Evolutionary conservation across 345 rosid species (phyloP).

Genomic region (Gossypium bickii): DNA sequence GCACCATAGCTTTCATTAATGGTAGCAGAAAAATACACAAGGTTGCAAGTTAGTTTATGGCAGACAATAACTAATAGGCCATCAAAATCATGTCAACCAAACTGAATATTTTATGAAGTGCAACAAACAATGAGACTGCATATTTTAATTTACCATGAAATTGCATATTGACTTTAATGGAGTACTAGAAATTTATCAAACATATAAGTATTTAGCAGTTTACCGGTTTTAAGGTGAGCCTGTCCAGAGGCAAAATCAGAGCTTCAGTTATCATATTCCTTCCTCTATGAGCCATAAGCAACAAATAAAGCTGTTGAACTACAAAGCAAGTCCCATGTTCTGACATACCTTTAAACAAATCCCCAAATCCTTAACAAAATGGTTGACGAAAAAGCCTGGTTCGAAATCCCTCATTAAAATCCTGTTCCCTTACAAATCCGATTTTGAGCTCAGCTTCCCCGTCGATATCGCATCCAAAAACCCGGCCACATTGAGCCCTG

Average conservation of each 20-base stretch:
- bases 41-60: neutral
- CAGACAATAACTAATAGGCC: neutral
- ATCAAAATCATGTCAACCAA: neutral
- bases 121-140: neutral
- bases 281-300: constrained; percentile 85
- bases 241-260: constrained; percentile 71
- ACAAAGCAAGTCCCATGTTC: constrained; percentile 79
- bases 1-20: neutral
- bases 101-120: neutral
- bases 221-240: constrained; percentile 45
- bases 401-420: constrained; percentile 78
- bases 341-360: constrained; percentile 85
- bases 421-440: constrained; percentile 57
- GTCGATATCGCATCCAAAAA: constrained; percentile 53
- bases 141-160: neutral
- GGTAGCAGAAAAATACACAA: neutral
- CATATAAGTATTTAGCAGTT: neutral
- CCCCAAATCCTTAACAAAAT: constrained; percentile 83
- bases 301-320: constrained; percentile 86
- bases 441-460: constrained; percentile 80
- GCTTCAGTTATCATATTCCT: constrained; percentile 80
- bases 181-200: neutral
- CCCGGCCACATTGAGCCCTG: constrained; percentile 63
- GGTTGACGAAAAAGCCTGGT: constrained; percentile 79
- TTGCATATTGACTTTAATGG: neutral